Percentiles rank a stretch among this genome's conserved stretches.
These are phyloP conservation scores for Trichoderma gracile DNA, from an alignment of 2,329 filamentous ascomycete species.

Conservation along the genomic window DNA sequence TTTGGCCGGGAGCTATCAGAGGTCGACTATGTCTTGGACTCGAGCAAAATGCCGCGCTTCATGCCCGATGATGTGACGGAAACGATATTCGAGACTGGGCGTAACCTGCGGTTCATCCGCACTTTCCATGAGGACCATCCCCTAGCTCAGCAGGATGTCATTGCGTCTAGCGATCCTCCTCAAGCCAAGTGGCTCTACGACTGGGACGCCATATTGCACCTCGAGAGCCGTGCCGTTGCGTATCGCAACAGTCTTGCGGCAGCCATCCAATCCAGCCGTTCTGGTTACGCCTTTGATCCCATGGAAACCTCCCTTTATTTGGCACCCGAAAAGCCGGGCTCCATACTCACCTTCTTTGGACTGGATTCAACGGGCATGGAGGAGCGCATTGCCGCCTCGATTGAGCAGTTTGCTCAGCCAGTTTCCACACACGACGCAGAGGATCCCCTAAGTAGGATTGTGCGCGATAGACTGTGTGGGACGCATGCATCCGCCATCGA, in stretches of 20 bases:
- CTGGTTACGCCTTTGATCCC: background rate
- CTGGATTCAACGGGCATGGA: slow-evolving; percentile 50
- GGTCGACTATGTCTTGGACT: slow-evolving; percentile 63
- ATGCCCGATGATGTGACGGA: slow-evolving; percentile 68
- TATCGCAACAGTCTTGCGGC: slow-evolving; percentile 38
- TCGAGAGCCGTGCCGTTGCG: slow-evolving; percentile 60
- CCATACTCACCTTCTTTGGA: slow-evolving; percentile 42
- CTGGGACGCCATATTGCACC: slow-evolving; percentile 66
- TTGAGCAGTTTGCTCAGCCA: slow-evolving; percentile 45
- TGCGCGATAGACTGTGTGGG: slow-evolving; percentile 44
- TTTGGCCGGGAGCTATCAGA: slow-evolving; percentile 58
- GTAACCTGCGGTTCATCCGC: slow-evolving; percentile 71
- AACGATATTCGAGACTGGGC: slow-evolving; percentile 76
- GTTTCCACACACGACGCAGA: slow-evolving; percentile 30
- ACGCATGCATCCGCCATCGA: slow-evolving; percentile 29
- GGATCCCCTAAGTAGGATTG: slow-evolving; percentile 45
- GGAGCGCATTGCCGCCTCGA: slow-evolving; percentile 52
- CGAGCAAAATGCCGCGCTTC: slow-evolving; percentile 68
- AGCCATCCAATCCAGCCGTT: slow-evolving; percentile 30
- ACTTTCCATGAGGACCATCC: slow-evolving; percentile 71
- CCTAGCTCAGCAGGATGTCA: slow-evolving; percentile 55
- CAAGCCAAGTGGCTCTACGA: slow-evolving; percentile 67
- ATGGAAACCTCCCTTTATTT: background rate
- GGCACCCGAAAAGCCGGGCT: background rate
- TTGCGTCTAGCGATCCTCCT: slow-evolving; percentile 54